Evolutionary conservation across 129 eudicot genomes (phyloP), one percentile per base, ranked within the genome.

Genomic region (Pulicaria dysenterica): DNA sequence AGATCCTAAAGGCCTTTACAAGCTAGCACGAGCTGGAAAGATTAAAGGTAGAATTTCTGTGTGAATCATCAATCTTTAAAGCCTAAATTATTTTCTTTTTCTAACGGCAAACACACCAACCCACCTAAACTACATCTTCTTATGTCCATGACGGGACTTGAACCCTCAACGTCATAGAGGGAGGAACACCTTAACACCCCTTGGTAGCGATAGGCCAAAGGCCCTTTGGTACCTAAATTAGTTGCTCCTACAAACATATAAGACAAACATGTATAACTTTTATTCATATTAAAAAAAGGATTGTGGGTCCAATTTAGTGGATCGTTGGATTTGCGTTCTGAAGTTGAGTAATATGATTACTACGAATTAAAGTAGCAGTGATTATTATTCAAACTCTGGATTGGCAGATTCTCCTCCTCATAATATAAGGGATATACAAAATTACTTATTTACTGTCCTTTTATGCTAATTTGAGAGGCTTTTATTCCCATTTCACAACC

Each of bases 21-120:
- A 94, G 83, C 98, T 94, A 61, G 98, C 98, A 50, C 86, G 98
- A 43, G 95, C 96, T 9, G 97, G 98, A 66, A 94, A 94, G 85
- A 84, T 94, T 67, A 94, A 85, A 90, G 98, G 98, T 94, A 31
- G 15, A 70, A 17, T 53, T 51, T 55, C 57, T 60, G 53, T 51
- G 31, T 40, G 5, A 19, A 8, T 38, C 39, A 13, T 41, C 8
- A 0, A 12, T 76, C 51, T 57, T 17, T 46, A 45, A 42, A 73
- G 37, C 61, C 58, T 34, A n/a, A 44, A 14, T 40, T 10, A 17
- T 43, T 9, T 58, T 24, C 2, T 24, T 24, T 24, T 24, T 24
- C 2, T 24, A 24, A 24, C 31, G 31, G 31, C 31, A 24, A 24
- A 24, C 31, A 0, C 31, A 24, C 31, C 31, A 1, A 24, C 31